Base-by-base conservation (phyloP, 83 land plant species). In the Thuja plicata region DNA sequence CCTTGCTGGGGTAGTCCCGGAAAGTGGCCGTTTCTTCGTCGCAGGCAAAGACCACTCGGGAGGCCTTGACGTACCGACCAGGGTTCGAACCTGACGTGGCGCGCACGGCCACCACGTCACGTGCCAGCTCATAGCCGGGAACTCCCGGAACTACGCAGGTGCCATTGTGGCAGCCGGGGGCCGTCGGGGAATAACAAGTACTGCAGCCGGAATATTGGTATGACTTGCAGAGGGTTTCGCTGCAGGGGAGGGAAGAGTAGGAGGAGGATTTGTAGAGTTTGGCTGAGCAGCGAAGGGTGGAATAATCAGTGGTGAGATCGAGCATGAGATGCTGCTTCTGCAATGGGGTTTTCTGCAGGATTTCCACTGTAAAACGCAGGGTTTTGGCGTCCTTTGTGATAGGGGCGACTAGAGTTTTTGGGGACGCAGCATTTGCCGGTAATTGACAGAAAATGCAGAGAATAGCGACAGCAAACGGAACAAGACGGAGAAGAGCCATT, bases 21-120 rank as follows among this genome's bases (percentile, higher is more conserved):
- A 2, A 89, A 83, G 32, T 87, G 88, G 24, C 32, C 38, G 4
- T 15, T 40, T 80, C n/a, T 8, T 80, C 48, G 4, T 1, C 90
- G 84, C 96, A 95, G 41, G 88, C 48, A 88, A 95, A 95, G 19
- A 87, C 45, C 55, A 95, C 89, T 9, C 50, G 38, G 5, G 92
- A 88, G 12, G 88, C 87, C 1, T 12, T 46, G 11, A 41, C 15
- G 52, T 41, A 45, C 0, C 48, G 87, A 4, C 94, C 92, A 7
- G 91, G 82, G 24, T 50, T 88, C 1, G 84, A 87, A 46, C 92
- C 92, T 1, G 88, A 30, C 88, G 89, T 90, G 48, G 93, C 87
- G 7, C 19, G 90, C 62, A 92, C 37, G 16, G 88, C 86, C 24
- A 89, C 8, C 27, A 84, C 88, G 85, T 94, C 95, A 17, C 52